These are phyloP conservation scores for Hippophae gyantsensis DNA, from an alignment of 306 rosid species.

Conservation along the genomic window DNA sequence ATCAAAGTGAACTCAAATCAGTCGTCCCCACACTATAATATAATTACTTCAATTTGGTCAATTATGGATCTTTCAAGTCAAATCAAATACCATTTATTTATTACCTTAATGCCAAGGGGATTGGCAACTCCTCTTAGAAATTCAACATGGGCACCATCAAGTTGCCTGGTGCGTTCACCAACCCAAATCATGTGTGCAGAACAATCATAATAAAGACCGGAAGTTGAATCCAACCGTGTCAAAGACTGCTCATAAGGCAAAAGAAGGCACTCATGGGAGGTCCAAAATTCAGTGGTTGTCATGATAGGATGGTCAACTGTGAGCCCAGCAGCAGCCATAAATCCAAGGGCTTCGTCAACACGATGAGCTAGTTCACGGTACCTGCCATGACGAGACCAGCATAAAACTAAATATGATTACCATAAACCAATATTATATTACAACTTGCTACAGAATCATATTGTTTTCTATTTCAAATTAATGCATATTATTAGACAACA, in stretches of 20 bases:
- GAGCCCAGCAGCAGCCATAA: conserved; percentile 97
- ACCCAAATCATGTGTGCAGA: conserved; percentile 98
- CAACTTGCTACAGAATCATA: neutral
- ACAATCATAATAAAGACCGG: conserved; percentile 88
- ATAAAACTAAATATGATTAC: conserved; percentile 2
- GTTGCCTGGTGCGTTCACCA: conserved; percentile 91
- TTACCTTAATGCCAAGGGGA: conserved; percentile 93
- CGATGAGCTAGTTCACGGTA: conserved; percentile 92
- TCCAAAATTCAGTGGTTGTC: conserved; percentile 96
- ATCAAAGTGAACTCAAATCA: conserved; percentile 13
- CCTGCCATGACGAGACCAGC: conserved; percentile 34
- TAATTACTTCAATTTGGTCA: no score
- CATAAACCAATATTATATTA: conserved; percentile 3
- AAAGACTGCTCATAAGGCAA: conserved; percentile 95
- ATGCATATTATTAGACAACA: no score
- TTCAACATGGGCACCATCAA: conserved; percentile 96
- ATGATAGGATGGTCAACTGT: conserved; percentile 91
- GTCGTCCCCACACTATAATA: neutral
- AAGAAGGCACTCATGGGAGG: conserved; percentile 90
- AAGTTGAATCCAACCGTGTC: conserved; percentile 93
- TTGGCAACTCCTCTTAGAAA: conserved; percentile 92
- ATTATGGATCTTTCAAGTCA: neutral
- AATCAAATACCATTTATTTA: neutral
- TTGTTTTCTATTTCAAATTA: neutral
- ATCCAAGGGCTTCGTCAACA: conserved; percentile 99